Base-by-base conservation (phyloP, 2,329 filamentous ascomycete species). In the Diaporthe sp. region DNA sequence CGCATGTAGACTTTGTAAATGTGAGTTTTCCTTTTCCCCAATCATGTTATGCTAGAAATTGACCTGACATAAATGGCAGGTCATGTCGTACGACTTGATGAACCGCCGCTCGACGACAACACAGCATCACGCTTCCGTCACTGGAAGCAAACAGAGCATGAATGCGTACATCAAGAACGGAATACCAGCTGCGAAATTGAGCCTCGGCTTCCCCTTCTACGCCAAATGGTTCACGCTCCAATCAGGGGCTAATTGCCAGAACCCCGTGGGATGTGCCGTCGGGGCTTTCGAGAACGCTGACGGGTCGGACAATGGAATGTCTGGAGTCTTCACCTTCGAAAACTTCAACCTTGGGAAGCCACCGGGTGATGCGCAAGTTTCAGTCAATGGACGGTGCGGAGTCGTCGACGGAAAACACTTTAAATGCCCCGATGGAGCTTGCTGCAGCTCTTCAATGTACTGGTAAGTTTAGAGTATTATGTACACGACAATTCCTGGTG, bases 91-190 rank as follows among this genome's bases (percentile, higher is more conserved):
- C 81, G 93, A 95, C 80, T 81, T 95, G 68, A 92, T 93, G 89
- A 94, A 94, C 84, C 91, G 93, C 17, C 90, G 93, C n/a, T 91
- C 94, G 81, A 90, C 85, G 71, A 82, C 86, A 25, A 94, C 93
- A 2, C 87, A 87, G 34, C 93, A 94, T 81, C 92, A 94, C 79
- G 90, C 88, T 13, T 90, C 91, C 6, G 84, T 94, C 31, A 79
- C 85, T 67, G 87, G 86, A 12, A 91, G 91, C 12, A 80, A 89
- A 1, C 84, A 87, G 9, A 85, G 89, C 1, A 82, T 95, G 80
- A 85, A 92, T 65, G 87, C 87, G 49, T 94, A 94, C 81, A 82
- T 92, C 31, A 83, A 85, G 4, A 88, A 88, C 34, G 92, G 92
- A 4, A 87, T 90, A 3, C 82, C 87, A 0, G 81, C 90, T 0